A percentile compares a stretch with the other conserved stretches of the same genome.
Evolutionary conservation across 179 eudicot species (phyloP).

Genomic region (Patellifolia procumbens): DNA sequence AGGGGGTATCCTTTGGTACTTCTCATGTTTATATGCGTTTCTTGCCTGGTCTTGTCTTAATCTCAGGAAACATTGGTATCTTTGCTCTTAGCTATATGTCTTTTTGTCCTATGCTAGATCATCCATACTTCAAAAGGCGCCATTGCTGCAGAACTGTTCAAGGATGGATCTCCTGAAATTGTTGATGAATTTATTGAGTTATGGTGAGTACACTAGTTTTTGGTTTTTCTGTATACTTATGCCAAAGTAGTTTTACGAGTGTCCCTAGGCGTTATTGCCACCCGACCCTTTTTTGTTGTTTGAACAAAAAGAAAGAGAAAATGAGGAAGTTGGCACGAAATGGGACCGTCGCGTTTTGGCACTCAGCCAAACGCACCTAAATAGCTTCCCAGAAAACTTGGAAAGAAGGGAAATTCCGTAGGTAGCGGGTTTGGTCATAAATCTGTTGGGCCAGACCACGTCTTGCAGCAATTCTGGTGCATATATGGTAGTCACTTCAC

Average conservation of each 20-base stretch:
- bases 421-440: too few relatives aligned
- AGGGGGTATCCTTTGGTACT: neutral
- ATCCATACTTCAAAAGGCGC: conserved; percentile 81
- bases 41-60: neutral
- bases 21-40: conserved; percentile 3
- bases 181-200: conserved; percentile 80
- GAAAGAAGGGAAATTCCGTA: too few relatives aligned
- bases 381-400: too few relatives aligned
- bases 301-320: too few relatives aligned
- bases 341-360: too few relatives aligned
- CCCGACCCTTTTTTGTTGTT: too few relatives aligned
- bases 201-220: conserved; percentile 55
- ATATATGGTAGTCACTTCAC: neutral
- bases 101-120: conserved; percentile 39
- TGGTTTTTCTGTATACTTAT: neutral
- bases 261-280: too few relatives aligned
- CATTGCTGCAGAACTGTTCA: conserved; percentile 82
- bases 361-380: too few relatives aligned
- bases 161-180: conserved; percentile 79
- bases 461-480: too few relatives aligned
- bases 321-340: too few relatives aligned
- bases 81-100: conserved; percentile 9
- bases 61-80: neutral
- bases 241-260: neutral
- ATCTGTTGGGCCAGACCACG: too few relatives aligned